Base-by-base conservation (phyloP, 2,329 filamentous ascomycete species). In the Blastomyces parvus region DNA sequence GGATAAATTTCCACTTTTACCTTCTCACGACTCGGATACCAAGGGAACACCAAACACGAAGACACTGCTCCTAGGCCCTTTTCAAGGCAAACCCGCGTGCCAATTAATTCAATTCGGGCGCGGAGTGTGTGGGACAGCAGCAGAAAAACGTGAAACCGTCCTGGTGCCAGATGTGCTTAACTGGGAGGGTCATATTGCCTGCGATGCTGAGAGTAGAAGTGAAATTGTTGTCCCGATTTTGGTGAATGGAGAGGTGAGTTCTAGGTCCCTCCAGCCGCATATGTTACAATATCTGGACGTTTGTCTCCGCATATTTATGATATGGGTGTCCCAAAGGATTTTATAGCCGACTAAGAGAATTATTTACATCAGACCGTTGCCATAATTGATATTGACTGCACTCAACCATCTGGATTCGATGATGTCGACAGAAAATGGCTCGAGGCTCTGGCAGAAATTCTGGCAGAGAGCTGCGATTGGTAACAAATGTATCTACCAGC, bases 151-250 rank as follows among this genome's bases (percentile, higher is more conserved):
- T 40, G 70, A 75, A 67, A 78, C 75, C 0, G 67, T 79, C 2
- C 59, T 80, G 13, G 78, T 81, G n/a, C 68, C 71, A 0, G 78
- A 81, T 63, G 78, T 81, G 58, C 58, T 72, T 48, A 64, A 69
- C 7, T 81, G 79, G 66, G 76, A 78, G 13, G 79, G 79, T 2
- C 79, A 81, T 70, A 81, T 81, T 71, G 78, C 79, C 13, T 81
- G 79, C 67, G 79, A 81, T 67, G 76, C 74, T 13, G 77, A 78
- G 46, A 80, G 75, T 65, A 71, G 72, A 65, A 81, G 79, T 71
- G 79, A 81, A 70, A 78, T 81, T 69, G 79, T 81, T 17, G 78
- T 81, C 55, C 79, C 79, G 44, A 75, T 81, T 69, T 55, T 78
- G 59, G 67, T 70, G n/a, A 66, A 65, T 22, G 74, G 71, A 42